Evolutionary conservation across 495 filamentous ascomycete genomes (phyloP).

Genomic region (Aspergillus cristatus): DNA sequence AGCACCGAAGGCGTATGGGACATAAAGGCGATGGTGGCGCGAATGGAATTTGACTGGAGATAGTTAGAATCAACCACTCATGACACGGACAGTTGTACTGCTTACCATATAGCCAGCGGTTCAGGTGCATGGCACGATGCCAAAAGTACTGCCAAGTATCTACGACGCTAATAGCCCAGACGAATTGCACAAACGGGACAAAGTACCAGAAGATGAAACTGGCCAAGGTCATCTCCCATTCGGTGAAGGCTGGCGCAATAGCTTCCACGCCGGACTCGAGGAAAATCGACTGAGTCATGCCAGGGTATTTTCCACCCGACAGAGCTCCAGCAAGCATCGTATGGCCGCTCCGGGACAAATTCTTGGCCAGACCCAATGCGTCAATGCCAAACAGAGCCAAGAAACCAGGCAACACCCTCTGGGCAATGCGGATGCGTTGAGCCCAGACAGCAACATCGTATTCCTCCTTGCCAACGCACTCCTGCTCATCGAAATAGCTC

Average conservation of each 20-base stretch:
- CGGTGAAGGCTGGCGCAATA: conserved; percentile 28
- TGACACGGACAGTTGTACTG: not conserved
- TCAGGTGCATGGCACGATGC: conserved; percentile 89
- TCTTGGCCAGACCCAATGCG: conserved; percentile 26
- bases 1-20: conserved; percentile 59
- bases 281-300: conserved; percentile 21
- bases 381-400: conserved; percentile 37
- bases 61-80: too few relatives aligned
- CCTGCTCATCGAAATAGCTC: conserved; percentile 52
- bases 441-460: conserved; percentile 82
- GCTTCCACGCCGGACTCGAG: conserved; percentile 25
- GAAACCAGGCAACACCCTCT: conserved; percentile 55
- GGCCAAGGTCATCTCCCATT: conserved; percentile 69
- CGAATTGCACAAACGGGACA: conserved; percentile 66
- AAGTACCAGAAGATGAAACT: conserved; percentile 69
- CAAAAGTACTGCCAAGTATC: conserved; percentile 98
- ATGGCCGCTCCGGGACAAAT: conserved; percentile 36
- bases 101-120: conserved; percentile 94
- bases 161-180: conserved; percentile 59
- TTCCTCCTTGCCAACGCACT: conserved; percentile 62
- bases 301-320: conserved; percentile 66
- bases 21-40: conserved; percentile 89
- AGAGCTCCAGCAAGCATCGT: conserved; percentile 58
- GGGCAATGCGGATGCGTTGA: conserved; percentile 58
- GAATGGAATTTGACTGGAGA: conserved; percentile 76